These are phyloP conservation scores for Boletus huronensis DNA, from an alignment of 768 basidiomycete species.

Conservation along the genomic window DNA sequence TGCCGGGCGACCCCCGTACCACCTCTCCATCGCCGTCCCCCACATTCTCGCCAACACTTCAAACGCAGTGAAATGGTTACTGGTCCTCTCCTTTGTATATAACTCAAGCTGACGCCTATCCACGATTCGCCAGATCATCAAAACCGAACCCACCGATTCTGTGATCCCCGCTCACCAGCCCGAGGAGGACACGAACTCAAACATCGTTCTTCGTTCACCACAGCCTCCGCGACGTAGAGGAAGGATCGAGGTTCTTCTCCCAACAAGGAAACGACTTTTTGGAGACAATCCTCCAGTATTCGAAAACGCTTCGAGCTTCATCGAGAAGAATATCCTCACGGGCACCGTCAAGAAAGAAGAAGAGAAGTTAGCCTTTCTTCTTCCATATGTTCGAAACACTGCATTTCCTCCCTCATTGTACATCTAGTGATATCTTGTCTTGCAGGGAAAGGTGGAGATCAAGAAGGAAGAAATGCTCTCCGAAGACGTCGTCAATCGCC, in stretches of 20 bases:
- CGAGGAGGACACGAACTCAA: background rate
- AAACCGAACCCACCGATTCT: slow-evolving; percentile 8
- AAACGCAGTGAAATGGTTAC: slow-evolving; percentile 1
- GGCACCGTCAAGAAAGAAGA: slow-evolving; percentile 16
- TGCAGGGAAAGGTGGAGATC: slow-evolving; percentile 11
- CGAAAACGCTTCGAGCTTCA: slow-evolving; percentile 8
- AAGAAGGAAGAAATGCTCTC: slow-evolving; percentile 21
- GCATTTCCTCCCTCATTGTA: background rate
- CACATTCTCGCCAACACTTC: background rate
- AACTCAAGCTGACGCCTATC: background rate
- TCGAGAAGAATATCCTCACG: slow-evolving; percentile 2
- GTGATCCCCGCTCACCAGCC: background rate
- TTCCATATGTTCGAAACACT: background rate
- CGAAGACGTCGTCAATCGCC: slow-evolving; percentile 16
- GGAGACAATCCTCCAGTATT: slow-evolving; percentile 3
- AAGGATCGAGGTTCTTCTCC: slow-evolving; percentile 9
- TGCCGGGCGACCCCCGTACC: background rate
- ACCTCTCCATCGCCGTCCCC: background rate
- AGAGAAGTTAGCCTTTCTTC: background rate
- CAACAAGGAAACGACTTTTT: slow-evolving; percentile 8
- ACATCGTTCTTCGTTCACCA: background rate
- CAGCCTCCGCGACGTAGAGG: background rate
- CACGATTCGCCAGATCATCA: background rate
- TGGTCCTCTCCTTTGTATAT: background rate
- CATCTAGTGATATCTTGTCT: background rate